Percentiles rank a stretch among this genome's conserved stretches.
phyloP scores from a whole-genome alignment of 768 basidiomycete species.

The Tylopilus sp. region DNA sequence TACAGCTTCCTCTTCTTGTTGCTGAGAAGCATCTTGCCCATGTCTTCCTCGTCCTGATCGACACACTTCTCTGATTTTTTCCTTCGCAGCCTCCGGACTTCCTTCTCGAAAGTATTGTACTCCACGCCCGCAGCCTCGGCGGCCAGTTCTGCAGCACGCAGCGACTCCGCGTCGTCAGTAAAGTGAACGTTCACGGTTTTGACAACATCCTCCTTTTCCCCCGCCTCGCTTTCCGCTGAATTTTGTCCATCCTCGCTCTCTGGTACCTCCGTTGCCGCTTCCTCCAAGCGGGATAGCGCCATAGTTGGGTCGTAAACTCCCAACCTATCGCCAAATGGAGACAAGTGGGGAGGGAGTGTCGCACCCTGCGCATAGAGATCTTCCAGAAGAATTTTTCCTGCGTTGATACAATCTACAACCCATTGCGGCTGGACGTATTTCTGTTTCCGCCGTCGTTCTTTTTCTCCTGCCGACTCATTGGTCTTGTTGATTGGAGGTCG shows the following conservation, averaged over 20 bases:
- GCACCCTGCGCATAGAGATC: conserved; percentile 84
- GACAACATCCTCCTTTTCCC: conserved; percentile 26
- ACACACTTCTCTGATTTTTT: conserved; percentile 34
- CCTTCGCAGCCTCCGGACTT: conserved; percentile 59
- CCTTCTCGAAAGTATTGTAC: conserved; percentile 72
- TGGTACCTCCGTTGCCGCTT: conserved; percentile 23
- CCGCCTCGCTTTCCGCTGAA: conserved; percentile 18
- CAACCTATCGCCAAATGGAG: conserved; percentile 85
- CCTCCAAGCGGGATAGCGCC: conserved; percentile 24
- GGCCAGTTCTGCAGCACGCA: conserved; percentile 86
- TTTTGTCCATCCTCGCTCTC: conserved; percentile 29
- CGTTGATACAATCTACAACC: conserved; percentile 95
- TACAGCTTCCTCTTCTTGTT: conserved; percentile 92
- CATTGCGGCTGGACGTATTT: conserved; percentile 97
- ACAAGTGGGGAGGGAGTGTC: conserved; percentile 88
- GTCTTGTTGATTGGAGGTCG: conserved; percentile 58
- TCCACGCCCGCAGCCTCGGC: conserved; percentile 89
- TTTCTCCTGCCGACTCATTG: conserved; percentile 54
- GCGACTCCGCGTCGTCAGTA: conserved; percentile 56
- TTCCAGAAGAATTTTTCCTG: conserved; percentile 77
- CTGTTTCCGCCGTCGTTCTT: conserved; percentile 60
- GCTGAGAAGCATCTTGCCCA: conserved; percentile 98
- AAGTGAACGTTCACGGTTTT: conserved; percentile 30
- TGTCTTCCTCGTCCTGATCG: conserved; percentile 60
- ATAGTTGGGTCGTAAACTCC: conserved; percentile 71